Conservation (phyloP, 495 filamentous ascomycete species). For the Hamigera avellanea region DNA sequence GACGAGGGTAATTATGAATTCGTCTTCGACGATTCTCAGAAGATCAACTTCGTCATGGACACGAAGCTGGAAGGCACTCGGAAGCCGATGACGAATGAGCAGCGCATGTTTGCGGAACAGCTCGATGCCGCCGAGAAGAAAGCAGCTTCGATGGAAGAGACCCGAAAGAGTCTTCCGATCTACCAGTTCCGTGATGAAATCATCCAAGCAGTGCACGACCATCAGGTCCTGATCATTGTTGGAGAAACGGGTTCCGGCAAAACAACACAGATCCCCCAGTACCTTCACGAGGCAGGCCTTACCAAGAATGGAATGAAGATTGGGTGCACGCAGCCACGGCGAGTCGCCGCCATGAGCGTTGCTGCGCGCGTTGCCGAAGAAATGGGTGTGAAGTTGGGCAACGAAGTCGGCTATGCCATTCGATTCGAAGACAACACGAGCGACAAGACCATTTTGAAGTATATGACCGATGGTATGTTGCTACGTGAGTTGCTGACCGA, state of each 20-base stretch:
- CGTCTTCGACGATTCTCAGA: constrained; percentile 79
- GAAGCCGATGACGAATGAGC: constrained; percentile 62
- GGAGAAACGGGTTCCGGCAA: constrained; percentile 86
- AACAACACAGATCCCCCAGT: constrained; percentile 83
- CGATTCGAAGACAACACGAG: constrained; percentile 96
- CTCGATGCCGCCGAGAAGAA: constrained; percentile 82
- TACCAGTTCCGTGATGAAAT: constrained; percentile 71
- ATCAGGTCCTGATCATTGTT: constrained; percentile 77
- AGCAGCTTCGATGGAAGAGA: constrained; percentile 76
- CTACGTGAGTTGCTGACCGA: constrained; percentile 85
- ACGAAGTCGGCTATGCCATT: constrained; percentile 98
- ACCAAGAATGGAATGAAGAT: constrained; percentile 56
- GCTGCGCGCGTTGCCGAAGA: constrained; percentile 96
- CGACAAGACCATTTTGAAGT: constrained; percentile 87
- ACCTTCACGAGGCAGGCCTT: constrained; percentile 79
- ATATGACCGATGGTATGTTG: constrained; percentile 99
- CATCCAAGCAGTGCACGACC: constrained; percentile 63
- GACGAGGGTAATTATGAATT: constrained; percentile 89
- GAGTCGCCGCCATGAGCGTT: constrained; percentile 98
- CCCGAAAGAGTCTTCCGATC: constrained; percentile 81
- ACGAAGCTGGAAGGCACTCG: constrained; percentile 55
- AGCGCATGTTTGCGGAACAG: constrained; percentile 63
- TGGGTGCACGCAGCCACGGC: constrained; percentile 65
- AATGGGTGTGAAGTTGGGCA: constrained; percentile 85
- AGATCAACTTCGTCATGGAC: constrained; percentile 80